These are phyloP conservation scores for Alnus glutinosa DNA, from an alignment of 306 rosid genomes.

Conservation along the genomic window DNA sequence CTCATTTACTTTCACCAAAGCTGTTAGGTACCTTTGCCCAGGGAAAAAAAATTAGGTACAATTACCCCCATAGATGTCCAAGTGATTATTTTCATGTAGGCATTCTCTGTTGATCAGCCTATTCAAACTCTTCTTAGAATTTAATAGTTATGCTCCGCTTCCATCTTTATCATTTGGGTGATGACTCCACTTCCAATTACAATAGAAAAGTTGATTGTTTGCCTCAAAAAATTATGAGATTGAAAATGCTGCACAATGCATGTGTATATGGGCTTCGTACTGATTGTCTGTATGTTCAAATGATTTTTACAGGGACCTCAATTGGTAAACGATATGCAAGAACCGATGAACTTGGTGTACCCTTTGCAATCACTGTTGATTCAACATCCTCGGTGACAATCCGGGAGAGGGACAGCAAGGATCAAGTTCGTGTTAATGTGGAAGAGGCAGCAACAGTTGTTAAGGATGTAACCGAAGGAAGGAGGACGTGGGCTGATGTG, in stretches of 20 bases:
- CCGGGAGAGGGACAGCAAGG: slow-evolving; percentile 84
- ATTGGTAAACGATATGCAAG: slow-evolving; percentile 88
- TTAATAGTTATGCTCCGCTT: neutral
- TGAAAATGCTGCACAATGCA: neutral
- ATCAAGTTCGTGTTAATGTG: slow-evolving; percentile 75
- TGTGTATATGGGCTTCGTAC: neutral
- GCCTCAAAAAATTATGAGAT: neutral
- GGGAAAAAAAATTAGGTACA: too few species aligned
- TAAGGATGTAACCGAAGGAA: slow-evolving; percentile 68
- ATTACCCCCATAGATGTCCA: neutral
- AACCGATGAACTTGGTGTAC: slow-evolving; percentile 91
- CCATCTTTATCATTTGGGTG: too few species aligned
- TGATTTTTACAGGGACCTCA: slow-evolving; percentile 60
- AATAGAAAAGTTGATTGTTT: neutral
- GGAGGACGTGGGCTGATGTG: slow-evolving; percentile 69
- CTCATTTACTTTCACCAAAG: neutral
- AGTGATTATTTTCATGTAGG: neutral
- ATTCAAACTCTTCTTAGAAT: neutral
- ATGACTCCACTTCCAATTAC: neutral
- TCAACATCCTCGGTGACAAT: slow-evolving; percentile 65
- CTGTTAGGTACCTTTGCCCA: neutral
- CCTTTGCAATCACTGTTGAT: slow-evolving; percentile 79
- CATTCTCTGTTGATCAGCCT: neutral
- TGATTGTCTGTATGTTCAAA: neutral
- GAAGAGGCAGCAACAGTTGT: slow-evolving; percentile 69